Evolutionary conservation across 805 yeast genomes (phyloP).

Genomic region (Yamadazyma sp.): DNA sequence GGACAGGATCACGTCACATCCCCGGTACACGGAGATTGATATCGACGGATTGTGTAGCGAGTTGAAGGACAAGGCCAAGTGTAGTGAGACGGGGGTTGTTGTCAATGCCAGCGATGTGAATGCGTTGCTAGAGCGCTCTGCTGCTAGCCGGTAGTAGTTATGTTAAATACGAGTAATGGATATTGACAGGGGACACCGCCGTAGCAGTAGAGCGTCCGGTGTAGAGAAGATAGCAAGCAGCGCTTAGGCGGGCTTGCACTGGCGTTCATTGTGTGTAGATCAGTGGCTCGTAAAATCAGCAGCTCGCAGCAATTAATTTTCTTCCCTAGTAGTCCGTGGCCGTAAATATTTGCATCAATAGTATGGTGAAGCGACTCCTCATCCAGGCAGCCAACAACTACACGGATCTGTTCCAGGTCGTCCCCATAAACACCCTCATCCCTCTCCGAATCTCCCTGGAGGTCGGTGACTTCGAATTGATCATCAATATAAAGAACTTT

Average conservation of each 20-base stretch:
- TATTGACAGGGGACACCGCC: too few species aligned
- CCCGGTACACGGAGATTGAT: constrained; percentile 88
- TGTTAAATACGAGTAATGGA: constrained; percentile 1
- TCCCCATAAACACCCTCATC: constrained; percentile 45
- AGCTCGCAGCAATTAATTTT: too few species aligned
- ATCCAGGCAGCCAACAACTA: constrained; percentile 32
- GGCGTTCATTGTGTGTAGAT: too few species aligned
- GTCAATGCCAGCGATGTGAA: constrained; percentile 80
- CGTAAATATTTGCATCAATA: too few species aligned
- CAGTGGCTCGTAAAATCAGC: too few species aligned
- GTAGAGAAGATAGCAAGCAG: too few species aligned
- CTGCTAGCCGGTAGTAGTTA: constrained; percentile 10
- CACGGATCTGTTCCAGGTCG: constrained; percentile 24
- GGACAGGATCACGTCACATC: constrained; percentile 95
- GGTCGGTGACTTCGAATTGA: constrained; percentile 37
- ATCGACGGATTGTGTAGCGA: constrained; percentile 92
- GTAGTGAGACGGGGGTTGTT: constrained; percentile 91
- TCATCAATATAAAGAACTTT: constrained; percentile 47
- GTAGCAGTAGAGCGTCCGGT: too few species aligned
- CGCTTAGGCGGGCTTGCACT: too few species aligned
- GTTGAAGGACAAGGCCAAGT: constrained; percentile 88
- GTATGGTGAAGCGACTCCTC: constrained; percentile 30
- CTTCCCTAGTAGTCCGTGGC: too few species aligned
- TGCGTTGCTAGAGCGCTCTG: constrained; percentile 39
- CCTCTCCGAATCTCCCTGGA: constrained; percentile 39